phyloP scores from a whole-genome alignment of 768 basidiomycete species.

The Crassisporium funariophilum region DNA sequence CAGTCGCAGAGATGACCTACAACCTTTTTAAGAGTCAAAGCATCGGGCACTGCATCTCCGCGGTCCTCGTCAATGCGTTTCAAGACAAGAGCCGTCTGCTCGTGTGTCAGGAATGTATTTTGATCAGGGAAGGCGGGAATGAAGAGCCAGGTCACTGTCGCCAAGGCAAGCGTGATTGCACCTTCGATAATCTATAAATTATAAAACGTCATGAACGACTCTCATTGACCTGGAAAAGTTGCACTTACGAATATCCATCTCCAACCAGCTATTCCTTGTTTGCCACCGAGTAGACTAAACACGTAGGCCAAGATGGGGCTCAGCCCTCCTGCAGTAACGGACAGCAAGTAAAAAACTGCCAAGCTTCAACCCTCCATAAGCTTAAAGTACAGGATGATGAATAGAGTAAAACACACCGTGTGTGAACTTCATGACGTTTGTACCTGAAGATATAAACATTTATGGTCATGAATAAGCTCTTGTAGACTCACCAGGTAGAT shows the following conservation, averaged over 20 bases:
- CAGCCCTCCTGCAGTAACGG: conserved; percentile 41
- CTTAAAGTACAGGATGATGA: conserved; percentile 1
- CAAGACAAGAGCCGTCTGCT: conserved; percentile 45
- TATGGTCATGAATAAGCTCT: conserved; percentile 1
- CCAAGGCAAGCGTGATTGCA: conserved; percentile 42
- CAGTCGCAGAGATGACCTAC: conserved; percentile 44
- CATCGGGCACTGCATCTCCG: conserved; percentile 50
- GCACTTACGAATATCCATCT: conserved; percentile 50
- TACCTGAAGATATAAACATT: conserved; percentile 33
- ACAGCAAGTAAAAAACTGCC: conserved; percentile 42
- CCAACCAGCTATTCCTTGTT: conserved; percentile 45
- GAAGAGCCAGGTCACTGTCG: conserved; percentile 41
- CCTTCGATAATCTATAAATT: conserved; percentile 55
- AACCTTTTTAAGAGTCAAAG: conserved; percentile 38
- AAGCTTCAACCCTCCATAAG: conserved; percentile 26
- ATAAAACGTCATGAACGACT: too few relatives aligned
- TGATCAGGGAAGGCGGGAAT: conserved; percentile 50
- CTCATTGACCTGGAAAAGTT: too few relatives aligned
- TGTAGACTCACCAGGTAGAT: conserved; percentile 41
- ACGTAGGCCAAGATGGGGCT: conserved; percentile 47
- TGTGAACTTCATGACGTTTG: conserved; percentile 48
- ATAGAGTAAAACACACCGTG: conserved; percentile 29
- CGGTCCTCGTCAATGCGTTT: conserved; percentile 51
- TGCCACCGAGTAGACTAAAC: conserved; percentile 42
- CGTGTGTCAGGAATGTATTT: conserved; percentile 45